Evolutionary conservation across 2,329 filamentous ascomycete species (phyloP).

Genomic region (Byssothecium circinans): DNA sequence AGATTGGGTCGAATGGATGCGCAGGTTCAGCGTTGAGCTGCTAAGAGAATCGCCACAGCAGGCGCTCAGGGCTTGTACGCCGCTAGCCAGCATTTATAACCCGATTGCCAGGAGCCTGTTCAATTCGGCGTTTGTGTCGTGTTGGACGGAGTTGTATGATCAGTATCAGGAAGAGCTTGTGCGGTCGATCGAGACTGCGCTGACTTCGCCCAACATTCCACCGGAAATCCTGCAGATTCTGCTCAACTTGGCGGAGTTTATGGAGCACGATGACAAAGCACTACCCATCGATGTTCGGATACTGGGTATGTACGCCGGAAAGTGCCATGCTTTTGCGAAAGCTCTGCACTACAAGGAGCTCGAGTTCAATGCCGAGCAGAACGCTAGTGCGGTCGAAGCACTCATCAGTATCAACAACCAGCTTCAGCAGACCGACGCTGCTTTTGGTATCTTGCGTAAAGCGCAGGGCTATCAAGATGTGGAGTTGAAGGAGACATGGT

Average conservation of each 20-base stretch:
- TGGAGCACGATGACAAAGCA: slow-evolving; percentile 99
- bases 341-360: slow-evolving; percentile 98
- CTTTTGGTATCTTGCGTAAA: slow-evolving; percentile 94
- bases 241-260: slow-evolving; percentile 96
- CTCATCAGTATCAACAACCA: slow-evolving; percentile 99
- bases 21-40: slow-evolving; percentile 91
- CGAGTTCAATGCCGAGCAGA: slow-evolving; percentile 97
- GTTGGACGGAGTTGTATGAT: slow-evolving; percentile 97
- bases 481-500: slow-evolving; percentile 96
- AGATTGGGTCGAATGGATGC: slow-evolving; percentile 99
- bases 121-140: slow-evolving; percentile 98
- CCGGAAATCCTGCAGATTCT: slow-evolving; percentile 93
- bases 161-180: slow-evolving; percentile 97
- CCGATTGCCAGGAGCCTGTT: slow-evolving; percentile 92
- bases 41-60: slow-evolving; percentile 96
- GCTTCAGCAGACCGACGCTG: slow-evolving; percentile 95
- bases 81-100: slow-evolving; percentile 85
- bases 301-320: slow-evolving; percentile 89
- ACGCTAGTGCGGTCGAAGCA: slow-evolving; percentile 90
- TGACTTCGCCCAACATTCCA: slow-evolving; percentile 92
- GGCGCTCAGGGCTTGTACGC: slow-evolving; percentile 88
- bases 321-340: slow-evolving; percentile 97
- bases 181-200: slow-evolving; percentile 89
- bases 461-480: slow-evolving; percentile 96
- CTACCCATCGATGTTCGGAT: slow-evolving; percentile 96